Percentiles rank a stretch among this genome's conserved stretches.
Evolutionary conservation across 2,329 filamentous ascomycete genomes (phyloP).

Genomic region (Pleomassaria siparia): DNA sequence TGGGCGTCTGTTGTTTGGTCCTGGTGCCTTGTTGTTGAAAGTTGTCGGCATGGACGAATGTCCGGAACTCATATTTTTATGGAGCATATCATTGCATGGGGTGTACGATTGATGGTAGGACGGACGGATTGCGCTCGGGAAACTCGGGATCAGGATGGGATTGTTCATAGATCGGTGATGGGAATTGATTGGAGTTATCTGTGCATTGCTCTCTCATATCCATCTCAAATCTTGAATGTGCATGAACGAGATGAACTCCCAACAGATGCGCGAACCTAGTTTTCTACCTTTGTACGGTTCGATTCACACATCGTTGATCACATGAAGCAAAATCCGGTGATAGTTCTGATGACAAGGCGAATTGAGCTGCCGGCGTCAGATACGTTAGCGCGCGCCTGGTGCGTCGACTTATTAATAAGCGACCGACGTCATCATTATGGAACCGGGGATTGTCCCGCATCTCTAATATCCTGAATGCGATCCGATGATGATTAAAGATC

Average conservation of each 20-base stretch:
- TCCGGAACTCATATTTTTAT: background rate
- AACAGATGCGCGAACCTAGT: too few species aligned
- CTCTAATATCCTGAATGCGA: background rate
- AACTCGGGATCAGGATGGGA: background rate
- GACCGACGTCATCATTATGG: constrained; percentile 9
- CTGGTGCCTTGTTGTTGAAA: background rate
- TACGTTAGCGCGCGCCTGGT: constrained; percentile 2
- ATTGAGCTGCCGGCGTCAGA: constrained; percentile 4
- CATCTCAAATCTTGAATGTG: too few species aligned
- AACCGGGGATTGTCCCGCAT: constrained; percentile 5
- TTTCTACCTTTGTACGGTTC: too few species aligned
- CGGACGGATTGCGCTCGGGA: background rate
- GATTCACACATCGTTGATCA: too few species aligned
- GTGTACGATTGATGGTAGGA: background rate
- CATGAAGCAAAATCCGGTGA: too few species aligned
- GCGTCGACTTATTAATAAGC: constrained; percentile 2
- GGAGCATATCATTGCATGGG: background rate
- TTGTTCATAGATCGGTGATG: background rate
- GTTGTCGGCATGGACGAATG: background rate
- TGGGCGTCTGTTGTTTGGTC: background rate
- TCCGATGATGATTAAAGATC: background rate
- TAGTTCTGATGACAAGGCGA: background rate
- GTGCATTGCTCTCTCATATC: too few species aligned
- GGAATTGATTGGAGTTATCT: background rate
- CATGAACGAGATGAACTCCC: too few species aligned